Evolutionary conservation across 129 eudicot species (phyloP).

Genomic region (Ambrosia artemisiifolia): DNA sequence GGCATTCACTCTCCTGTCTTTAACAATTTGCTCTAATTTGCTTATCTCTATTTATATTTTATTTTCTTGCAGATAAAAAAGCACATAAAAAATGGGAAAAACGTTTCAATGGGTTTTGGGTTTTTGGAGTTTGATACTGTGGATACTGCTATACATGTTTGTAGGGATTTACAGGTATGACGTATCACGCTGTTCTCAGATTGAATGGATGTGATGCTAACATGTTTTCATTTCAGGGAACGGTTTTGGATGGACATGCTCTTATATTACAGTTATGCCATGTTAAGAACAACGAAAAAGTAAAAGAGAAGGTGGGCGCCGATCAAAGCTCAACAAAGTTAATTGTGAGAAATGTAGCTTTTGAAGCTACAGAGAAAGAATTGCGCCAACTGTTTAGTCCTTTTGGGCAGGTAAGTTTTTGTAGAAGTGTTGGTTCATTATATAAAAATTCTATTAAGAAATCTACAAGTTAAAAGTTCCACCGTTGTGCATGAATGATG

Average conservation of each 20-base stretch:
- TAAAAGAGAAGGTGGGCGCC: constrained; percentile 50
- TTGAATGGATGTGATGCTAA: not conserved
- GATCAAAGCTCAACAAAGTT: constrained; percentile 86
- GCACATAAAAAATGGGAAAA: constrained; percentile 83
- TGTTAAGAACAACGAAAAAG: constrained; percentile 59
- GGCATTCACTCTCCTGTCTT: not conserved
- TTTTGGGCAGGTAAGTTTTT: constrained; percentile 75
- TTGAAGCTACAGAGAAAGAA: constrained; percentile 92
- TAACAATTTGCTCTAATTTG: constrained; percentile 5
- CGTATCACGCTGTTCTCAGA: not conserved
- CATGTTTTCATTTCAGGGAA: constrained; percentile 53
- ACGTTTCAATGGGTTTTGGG: constrained; percentile 90
- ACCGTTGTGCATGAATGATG: too few species aligned
- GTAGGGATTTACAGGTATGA: constrained; percentile 71
- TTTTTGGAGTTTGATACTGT: constrained; percentile 84
- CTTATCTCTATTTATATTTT: not conserved
- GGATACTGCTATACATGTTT: constrained; percentile 62
- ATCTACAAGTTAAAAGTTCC: not conserved
- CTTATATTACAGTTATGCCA: constrained; percentile 83
- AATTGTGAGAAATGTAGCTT: constrained; percentile 95
- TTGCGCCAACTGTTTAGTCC: constrained; percentile 75
- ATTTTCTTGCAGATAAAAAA: constrained; percentile 57
- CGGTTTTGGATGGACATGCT: constrained; percentile 96
- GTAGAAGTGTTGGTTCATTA: not conserved
- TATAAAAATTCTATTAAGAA: not conserved